A percentile compares a stretch with the other conserved stretches of the same genome.
phyloP scores from a whole-genome alignment of 495 filamentous ascomycete species.

The Mytilinidion resinicola region DNA sequence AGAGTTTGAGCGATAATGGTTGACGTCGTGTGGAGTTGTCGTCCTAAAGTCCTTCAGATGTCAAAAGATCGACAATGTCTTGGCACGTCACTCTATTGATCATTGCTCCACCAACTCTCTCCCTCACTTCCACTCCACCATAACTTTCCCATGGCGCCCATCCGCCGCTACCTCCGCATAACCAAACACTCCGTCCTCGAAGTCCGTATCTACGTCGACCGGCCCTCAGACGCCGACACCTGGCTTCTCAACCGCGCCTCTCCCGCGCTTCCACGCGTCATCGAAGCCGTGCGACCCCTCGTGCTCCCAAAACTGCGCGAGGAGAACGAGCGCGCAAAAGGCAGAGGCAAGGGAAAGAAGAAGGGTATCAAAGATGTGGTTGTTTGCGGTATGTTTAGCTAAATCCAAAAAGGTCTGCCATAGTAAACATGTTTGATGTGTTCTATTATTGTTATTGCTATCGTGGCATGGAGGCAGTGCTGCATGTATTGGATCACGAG shows the following conservation, averaged over 20 bases:
- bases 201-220: constrained; percentile 90
- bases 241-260: constrained; percentile 76
- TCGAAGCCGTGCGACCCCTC: constrained; percentile 72
- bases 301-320: constrained; percentile 87
- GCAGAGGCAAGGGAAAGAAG: constrained; percentile 56
- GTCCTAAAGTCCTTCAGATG: too few relatives aligned
- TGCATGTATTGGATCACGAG: too few relatives aligned
- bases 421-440: too few relatives aligned
- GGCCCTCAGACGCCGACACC: constrained; percentile 65
- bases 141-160: constrained; percentile 59
- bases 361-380: constrained; percentile 85
- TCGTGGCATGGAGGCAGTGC: too few relatives aligned
- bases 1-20: too few relatives aligned
- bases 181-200: constrained; percentile 88
- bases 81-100: not conserved
- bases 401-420: too few relatives aligned
- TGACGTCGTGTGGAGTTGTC: too few relatives aligned
- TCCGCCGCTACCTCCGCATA: constrained; percentile 76
- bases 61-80: not conserved
- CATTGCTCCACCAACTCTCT: not conserved
- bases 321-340: constrained; percentile 64
- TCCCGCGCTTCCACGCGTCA: constrained; percentile 70
- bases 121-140: too few relatives aligned
- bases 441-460: too few relatives aligned
- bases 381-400: constrained; percentile 55